These are phyloP conservation scores for Patellifolia procumbens DNA, from an alignment of 179 eudicot species.

Conservation along the genomic window DNA sequence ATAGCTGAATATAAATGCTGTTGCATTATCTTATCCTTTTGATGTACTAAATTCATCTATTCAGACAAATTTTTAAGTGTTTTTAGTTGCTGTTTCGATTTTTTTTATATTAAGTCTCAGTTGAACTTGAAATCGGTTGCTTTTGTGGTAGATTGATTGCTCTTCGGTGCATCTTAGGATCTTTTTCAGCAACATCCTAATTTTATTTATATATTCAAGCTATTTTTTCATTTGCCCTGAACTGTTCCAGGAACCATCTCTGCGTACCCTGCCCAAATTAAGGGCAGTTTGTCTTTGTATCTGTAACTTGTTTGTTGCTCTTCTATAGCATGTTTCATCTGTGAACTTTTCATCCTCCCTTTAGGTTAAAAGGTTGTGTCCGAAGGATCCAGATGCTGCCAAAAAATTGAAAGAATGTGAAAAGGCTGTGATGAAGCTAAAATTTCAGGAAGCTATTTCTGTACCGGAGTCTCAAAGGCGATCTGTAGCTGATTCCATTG, in stretches of 20 bases:
- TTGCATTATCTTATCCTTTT: neutral
- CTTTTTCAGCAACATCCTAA: neutral
- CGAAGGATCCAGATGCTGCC: slow-evolving; percentile 95
- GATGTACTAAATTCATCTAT: neutral
- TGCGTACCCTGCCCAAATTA: neutral
- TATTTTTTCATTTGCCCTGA: neutral
- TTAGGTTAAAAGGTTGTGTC: slow-evolving; percentile 85
- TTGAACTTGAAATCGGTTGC: neutral
- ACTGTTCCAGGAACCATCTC: neutral
- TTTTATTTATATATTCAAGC: neutral
- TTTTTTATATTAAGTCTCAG: neutral
- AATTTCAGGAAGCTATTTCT: slow-evolving; percentile 95
- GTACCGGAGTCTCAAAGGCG: slow-evolving; percentile 63
- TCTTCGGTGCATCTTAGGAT: neutral
- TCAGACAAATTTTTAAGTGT: neutral
- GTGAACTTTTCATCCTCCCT: neutral
- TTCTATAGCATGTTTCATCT: neutral
- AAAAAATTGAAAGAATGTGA: slow-evolving; percentile 96
- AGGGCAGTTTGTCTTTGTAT: neutral
- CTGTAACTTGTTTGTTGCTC: neutral
- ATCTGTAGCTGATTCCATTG: slow-evolving; percentile 76
- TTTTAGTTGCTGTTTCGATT: neutral
- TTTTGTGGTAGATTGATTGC: neutral
- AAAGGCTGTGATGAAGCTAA: slow-evolving; percentile 93
- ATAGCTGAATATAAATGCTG: too few species aligned